phyloP scores from a whole-genome alignment of 129 eudicot genomes.

The Lactuca saligna region DNA sequence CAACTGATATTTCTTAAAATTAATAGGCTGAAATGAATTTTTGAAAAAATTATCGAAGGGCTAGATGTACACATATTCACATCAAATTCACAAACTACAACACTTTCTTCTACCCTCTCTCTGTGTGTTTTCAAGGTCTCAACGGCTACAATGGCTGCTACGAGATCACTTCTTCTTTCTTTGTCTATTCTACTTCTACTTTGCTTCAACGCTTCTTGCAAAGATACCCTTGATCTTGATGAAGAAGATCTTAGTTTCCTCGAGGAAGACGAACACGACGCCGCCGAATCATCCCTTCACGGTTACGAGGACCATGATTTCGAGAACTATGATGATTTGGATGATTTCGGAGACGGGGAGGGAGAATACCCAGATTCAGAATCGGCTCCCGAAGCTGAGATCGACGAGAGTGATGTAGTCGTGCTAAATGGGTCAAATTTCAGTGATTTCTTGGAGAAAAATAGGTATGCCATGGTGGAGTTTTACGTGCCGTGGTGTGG shows the following conservation, averaged over 20 bases:
- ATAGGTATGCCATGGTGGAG: constrained; percentile 75
- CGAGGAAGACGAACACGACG: constrained; percentile 42
- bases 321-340: constrained; percentile 48
- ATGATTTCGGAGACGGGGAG: constrained; percentile 22
- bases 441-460: constrained; percentile 46
- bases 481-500: constrained; percentile 94
- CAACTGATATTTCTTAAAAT: neutral
- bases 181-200: constrained; percentile 39
- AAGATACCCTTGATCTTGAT: constrained; percentile 25
- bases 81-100: constrained; percentile 10
- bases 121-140: constrained; percentile 24
- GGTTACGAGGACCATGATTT: constrained; percentile 32
- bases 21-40: constrained; percentile 7
- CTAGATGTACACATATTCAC: neutral
- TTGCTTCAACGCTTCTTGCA: constrained; percentile 22
- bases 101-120: constrained; percentile 11
- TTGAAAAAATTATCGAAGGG: constrained; percentile 16
- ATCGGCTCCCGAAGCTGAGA: constrained; percentile 22
- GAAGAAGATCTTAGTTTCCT: constrained; percentile 69
- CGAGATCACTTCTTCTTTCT: constrained; percentile 28
- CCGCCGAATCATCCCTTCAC: constrained; percentile 18
- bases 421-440: constrained; percentile 56
- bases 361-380: constrained; percentile 27
- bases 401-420: constrained; percentile 76
- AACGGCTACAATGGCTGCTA: constrained; percentile 42